phyloP scores from a whole-genome alignment of 2,329 filamentous ascomycete genomes.

The Ophiobolus disseminans region DNA sequence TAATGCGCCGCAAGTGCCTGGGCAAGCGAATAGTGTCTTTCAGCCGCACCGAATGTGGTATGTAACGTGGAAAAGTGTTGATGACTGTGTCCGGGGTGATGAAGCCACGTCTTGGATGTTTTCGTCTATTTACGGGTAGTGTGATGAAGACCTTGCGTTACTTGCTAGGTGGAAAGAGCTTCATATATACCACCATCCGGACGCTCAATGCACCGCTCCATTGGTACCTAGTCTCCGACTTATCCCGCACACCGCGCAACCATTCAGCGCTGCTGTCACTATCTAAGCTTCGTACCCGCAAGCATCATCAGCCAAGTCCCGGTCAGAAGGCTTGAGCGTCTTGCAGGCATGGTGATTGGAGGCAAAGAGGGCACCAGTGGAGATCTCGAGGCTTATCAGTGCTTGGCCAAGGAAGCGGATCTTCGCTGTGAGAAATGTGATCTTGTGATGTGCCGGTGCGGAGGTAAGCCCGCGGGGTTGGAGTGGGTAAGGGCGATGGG shows the following conservation, averaged over 20 bases:
- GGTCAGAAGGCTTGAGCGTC: conserved; percentile 1
- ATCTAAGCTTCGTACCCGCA: conserved; percentile 1
- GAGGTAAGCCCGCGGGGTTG: conserved; percentile 1
- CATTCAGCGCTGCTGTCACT: background rate
- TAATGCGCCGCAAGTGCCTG: conserved; percentile 1
- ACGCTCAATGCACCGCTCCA: no score
- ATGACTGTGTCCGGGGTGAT: conserved; percentile 1
- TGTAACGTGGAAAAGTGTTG: conserved; percentile 2
- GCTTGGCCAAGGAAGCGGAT: conserved; percentile 6
- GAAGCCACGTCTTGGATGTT: background rate
- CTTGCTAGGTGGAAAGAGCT: background rate
- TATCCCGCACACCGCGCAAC: conserved; percentile 6
- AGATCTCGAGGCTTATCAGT: conserved; percentile 12
- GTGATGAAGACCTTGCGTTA: no score
- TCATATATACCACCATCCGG: background rate
- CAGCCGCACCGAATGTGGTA: conserved; percentile 8
- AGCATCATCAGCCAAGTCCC: conserved; percentile 4
- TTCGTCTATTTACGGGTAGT: no score
- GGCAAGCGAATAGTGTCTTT: conserved; percentile 1
- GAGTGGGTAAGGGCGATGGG: background rate
- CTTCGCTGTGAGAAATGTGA: conserved; percentile 2
- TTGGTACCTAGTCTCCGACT: background rate
- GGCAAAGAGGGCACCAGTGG: conserved; percentile 7
- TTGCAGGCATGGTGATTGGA: background rate
- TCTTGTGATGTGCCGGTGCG: conserved; percentile 3